Base-by-base conservation (phyloP, 768 basidiomycete genomes). In the Rhodotorula paludigena region DNA sequence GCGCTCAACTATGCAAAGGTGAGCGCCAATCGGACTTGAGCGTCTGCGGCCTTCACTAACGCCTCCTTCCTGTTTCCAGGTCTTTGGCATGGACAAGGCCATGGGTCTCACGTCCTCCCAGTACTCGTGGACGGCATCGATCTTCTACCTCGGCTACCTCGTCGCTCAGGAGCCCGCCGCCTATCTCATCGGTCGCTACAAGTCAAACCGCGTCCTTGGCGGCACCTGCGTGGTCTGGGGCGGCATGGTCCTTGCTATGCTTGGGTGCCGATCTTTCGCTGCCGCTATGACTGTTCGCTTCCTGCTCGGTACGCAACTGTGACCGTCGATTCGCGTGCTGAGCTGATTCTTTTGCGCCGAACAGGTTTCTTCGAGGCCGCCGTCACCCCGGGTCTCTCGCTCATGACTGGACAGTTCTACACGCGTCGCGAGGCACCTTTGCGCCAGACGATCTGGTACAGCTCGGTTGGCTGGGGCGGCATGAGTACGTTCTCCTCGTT, bases 371-470 rank as follows among this genome's bases (percentile, higher is more conserved):
- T 78, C 53, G 78, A 79, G 55, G 76, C 76, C 14, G 75, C 75
- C 53, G 77, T 78, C 58, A 78, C 78, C 28, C 78, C 78, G 2
- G 77, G 77, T 52, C 69, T 79, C 18, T 74, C 72, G 32, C 71
- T 79, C 38, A 77, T 78, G 78, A 78, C 77, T 56, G 77, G 77
- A n/a, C 77, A 75, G 74, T 73, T 49, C 28, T 63, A 56, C 62
- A 73, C 74, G 15, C 70, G 77, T 54, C 64, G 60, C n/a, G 78
- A 78, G 58, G 64, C 73, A 25, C 78, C 78, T 16, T 55, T 78
- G 8, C 68, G 77, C 30, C 78, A 79, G 60, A 78, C 76, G 1
- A 78, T 79, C 65, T 79, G 78, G 78, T 79, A 77, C 72, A 70
- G 69, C 35, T 72, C 76, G 14, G 71, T 79, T 38, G 77, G 77